A percentile compares a stretch with the other conserved stretches of the same genome.
Conservation (phyloP, 768 basidiomycete genomes). For the Lyophyllum semitale region DNA sequence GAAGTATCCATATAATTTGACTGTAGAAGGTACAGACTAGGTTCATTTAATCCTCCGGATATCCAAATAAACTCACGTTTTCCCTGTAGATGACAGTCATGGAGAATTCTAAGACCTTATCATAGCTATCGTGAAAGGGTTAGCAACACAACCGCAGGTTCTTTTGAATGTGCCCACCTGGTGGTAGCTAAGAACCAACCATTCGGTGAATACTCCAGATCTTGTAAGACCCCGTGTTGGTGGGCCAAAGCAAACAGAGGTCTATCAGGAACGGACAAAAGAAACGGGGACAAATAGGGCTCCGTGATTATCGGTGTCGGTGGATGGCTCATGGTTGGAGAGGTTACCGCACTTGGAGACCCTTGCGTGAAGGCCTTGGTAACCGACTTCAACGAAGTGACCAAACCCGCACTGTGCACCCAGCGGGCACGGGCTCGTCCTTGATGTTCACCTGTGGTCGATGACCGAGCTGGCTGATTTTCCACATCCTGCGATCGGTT, state of each 20-base stretch:
- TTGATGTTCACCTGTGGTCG: background rate
- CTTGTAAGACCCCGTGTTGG: conserved; percentile 7
- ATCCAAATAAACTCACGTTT: background rate
- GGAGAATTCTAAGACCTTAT: background rate
- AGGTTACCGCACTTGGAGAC: background rate
- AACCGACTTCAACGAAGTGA: background rate
- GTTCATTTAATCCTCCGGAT: background rate
- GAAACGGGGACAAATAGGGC: background rate
- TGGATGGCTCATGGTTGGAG: background rate
- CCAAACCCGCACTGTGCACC: background rate
- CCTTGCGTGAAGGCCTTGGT: background rate
- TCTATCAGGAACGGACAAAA: background rate
- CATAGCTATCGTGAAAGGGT: conserved; percentile 5
- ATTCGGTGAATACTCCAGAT: conserved; percentile 16
- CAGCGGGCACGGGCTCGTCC: background rate
- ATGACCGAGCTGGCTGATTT: background rate
- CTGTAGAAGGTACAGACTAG: background rate
- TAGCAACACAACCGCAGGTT: background rate
- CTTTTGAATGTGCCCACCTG: background rate
- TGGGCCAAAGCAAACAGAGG: background rate
- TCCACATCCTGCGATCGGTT: background rate
- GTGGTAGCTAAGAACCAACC: conserved; percentile 13
- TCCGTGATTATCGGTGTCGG: background rate
- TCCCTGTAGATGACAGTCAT: conserved; percentile 4
- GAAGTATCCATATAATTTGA: background rate